Conservation (phyloP, 371 early-diverging fungal species). For the Mycotypha africana region DNA sequence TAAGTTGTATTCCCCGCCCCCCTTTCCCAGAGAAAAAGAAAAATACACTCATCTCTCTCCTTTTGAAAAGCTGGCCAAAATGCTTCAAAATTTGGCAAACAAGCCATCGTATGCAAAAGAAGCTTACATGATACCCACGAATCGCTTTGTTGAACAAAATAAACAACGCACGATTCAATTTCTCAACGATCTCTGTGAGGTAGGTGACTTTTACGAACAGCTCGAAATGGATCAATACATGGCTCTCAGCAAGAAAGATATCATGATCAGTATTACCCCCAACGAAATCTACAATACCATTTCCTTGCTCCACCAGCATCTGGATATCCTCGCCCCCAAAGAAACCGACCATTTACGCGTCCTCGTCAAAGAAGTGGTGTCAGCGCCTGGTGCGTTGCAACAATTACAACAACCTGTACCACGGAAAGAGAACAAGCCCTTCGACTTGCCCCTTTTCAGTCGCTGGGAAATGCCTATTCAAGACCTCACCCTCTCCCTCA, state of each 20-base stretch:
- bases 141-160: slow-evolving; percentile 87
- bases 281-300: slow-evolving; percentile 94
- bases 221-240: slow-evolving; percentile 97
- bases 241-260: slow-evolving; percentile 89
- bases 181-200: slow-evolving; percentile 88
- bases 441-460: slow-evolving; percentile 79
- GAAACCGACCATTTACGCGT: slow-evolving; percentile 78
- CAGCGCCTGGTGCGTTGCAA: slow-evolving; percentile 64
- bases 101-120: slow-evolving; percentile 93
- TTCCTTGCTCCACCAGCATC: slow-evolving; percentile 75
- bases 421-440: slow-evolving; percentile 75
- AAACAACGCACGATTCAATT: slow-evolving; percentile 83
- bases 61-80: slow-evolving; percentile 68
- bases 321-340: slow-evolving; percentile 73
- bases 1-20: slow-evolving; percentile 4
- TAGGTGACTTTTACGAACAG: slow-evolving; percentile 91
- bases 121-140: slow-evolving; percentile 83
- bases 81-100: slow-evolving; percentile 93
- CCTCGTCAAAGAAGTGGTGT: slow-evolving; percentile 73
- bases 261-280: slow-evolving; percentile 79
- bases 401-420: slow-evolving; percentile 74
- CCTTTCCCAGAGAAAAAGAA: no score
- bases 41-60: neutral
- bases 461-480: slow-evolving; percentile 88
- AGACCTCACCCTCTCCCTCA: slow-evolving; percentile 16